A percentile compares a stretch with the other conserved stretches of the same genome.
Evolutionary conservation across 192 early-diverging fungal species (phyloP).

Genomic region (Podochytrium sp.): DNA sequence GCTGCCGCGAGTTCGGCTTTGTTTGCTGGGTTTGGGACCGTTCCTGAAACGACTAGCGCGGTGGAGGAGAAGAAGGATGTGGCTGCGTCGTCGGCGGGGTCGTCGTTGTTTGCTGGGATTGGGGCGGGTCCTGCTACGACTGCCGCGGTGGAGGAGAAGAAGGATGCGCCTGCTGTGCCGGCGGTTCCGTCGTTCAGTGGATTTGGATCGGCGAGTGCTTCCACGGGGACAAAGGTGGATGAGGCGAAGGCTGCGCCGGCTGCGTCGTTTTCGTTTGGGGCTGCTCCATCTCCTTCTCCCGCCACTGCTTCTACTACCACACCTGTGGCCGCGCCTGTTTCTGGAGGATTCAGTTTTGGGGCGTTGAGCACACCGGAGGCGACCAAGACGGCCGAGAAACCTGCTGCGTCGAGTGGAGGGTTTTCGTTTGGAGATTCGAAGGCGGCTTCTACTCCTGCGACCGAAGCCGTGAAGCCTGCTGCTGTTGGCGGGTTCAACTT

Average conservation of each 20-base stretch:
- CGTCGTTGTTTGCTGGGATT: background rate
- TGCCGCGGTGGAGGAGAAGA: background rate
- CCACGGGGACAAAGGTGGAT: background rate
- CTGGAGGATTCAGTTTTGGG: constrained; percentile 3
- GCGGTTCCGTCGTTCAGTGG: background rate
- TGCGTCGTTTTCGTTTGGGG: background rate
- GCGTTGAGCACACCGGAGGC: background rate
- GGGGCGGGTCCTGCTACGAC: background rate
- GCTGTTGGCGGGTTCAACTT: background rate
- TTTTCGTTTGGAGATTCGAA: background rate
- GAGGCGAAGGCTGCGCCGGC: background rate
- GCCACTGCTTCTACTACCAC: background rate
- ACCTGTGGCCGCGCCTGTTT: background rate
- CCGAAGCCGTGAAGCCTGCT: constrained; percentile 1
- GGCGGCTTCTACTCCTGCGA: background rate
- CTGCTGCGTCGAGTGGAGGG: background rate
- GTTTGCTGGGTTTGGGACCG: background rate
- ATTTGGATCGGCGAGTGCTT: background rate
- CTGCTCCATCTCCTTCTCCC: background rate
- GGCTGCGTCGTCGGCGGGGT: background rate
- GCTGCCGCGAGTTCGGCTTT: background rate
- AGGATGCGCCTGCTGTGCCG: background rate
- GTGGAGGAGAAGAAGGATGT: background rate
- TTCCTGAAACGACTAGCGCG: background rate
- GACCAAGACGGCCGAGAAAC: background rate